phyloP scores from a whole-genome alignment of 352 stramenopile genomes.

The Globisporangium viniferum region DNA sequence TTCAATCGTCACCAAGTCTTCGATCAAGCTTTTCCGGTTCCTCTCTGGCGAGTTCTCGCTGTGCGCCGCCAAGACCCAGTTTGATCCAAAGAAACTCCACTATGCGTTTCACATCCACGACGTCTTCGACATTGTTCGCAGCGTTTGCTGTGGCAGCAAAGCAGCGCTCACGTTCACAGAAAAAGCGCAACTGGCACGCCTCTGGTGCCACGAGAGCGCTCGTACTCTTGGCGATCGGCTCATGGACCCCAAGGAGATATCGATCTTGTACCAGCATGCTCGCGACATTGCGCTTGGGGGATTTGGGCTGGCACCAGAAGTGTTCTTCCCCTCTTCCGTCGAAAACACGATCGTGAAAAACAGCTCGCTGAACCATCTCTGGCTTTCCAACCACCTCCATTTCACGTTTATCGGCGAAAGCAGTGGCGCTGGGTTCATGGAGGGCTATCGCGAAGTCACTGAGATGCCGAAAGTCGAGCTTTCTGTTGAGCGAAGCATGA shows the following conservation, averaged over 20 bases:
- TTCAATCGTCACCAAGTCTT: conserved; percentile 47
- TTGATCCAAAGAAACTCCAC: conserved; percentile 42
- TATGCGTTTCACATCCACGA: conserved; percentile 44
- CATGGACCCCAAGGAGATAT: conserved; percentile 27
- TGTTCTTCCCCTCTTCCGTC: conserved; percentile 27
- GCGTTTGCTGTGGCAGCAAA: conserved; percentile 37
- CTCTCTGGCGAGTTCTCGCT: conserved; percentile 21
- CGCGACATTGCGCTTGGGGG: conserved; percentile 39
- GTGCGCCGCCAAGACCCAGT: conserved; percentile 15
- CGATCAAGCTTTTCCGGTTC: conserved; percentile 47
- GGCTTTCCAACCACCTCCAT: conserved; percentile 44
- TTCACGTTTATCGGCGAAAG: conserved; percentile 60
- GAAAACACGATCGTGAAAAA: conserved; percentile 19
- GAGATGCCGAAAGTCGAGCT: conserved; percentile 52
- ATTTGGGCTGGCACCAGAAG: conserved; percentile 44
- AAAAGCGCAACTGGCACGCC: conserved; percentile 46
- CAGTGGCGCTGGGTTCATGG: conserved; percentile 28
- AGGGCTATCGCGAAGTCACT: conserved; percentile 56
- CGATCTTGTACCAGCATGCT: conserved; percentile 39
- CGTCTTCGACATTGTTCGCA: conserved; percentile 42
- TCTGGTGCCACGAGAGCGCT: conserved; percentile 73
- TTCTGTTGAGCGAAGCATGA: conserved; percentile 57
- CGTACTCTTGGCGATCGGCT: conserved; percentile 56
- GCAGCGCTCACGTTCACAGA: conserved; percentile 33
- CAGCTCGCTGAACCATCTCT: conserved; percentile 22